These are phyloP conservation scores for Ogataea paradorogensis DNA, from an alignment of 805 yeast species.

Conservation along the genomic window DNA sequence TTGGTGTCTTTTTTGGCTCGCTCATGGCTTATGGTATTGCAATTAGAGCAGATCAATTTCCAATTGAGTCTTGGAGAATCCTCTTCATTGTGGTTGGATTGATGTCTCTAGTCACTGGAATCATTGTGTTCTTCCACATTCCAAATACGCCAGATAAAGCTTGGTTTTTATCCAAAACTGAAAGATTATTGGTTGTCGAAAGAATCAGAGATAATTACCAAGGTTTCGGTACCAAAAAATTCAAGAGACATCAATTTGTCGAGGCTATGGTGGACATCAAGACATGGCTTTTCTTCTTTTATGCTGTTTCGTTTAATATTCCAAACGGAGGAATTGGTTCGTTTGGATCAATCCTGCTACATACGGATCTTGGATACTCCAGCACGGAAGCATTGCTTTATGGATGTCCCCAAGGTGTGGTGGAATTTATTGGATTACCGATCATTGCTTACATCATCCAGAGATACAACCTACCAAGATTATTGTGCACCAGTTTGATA, in stretches of 20 bases:
- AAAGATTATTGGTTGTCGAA: constrained; percentile 35
- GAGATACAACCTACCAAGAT: constrained; percentile 27
- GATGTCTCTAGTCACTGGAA: constrained; percentile 52
- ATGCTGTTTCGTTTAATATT: constrained; percentile 40
- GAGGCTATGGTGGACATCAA: constrained; percentile 31
- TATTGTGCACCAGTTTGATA: constrained; percentile 30
- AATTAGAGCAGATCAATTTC: constrained; percentile 37
- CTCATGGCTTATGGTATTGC: constrained; percentile 54
- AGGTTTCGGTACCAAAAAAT: constrained; percentile 28
- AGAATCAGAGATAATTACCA: constrained; percentile 22
- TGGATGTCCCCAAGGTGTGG: constrained; percentile 38
- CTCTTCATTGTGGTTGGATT: constrained; percentile 61
- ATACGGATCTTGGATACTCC: constrained; percentile 34
- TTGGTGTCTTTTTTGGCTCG: constrained; percentile 49
- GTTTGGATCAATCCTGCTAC: constrained; percentile 43
- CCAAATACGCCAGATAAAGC: constrained; percentile 54
- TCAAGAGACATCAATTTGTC: constrained; percentile 29
- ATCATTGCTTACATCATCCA: constrained; percentile 20
- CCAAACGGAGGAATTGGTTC: constrained; percentile 56
- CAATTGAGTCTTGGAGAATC: constrained; percentile 57
- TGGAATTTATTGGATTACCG: constrained; percentile 33
- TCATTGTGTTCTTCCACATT: constrained; percentile 45
- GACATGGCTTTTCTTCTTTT: constrained; percentile 45
- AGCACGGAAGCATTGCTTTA: constrained; percentile 28
- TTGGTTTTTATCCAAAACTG: constrained; percentile 38